Base-by-base conservation (phyloP, 805 yeast species). In the Metschnikowia lunata region DNA sequence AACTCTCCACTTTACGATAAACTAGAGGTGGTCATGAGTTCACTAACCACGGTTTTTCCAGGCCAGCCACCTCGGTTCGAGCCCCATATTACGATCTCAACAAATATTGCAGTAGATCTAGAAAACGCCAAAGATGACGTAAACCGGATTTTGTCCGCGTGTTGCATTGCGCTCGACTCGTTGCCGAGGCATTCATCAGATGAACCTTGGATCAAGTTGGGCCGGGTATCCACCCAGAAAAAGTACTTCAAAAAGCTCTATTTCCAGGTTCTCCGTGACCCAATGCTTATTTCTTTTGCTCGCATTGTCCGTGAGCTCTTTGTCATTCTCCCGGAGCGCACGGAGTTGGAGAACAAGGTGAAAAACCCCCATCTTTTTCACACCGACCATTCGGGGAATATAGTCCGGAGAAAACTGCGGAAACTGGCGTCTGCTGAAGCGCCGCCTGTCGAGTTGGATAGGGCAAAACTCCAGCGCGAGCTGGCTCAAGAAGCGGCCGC, bases 51-150 rank as follows among this genome's bases (percentile, higher is more conserved):
- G 1, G 65, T 85, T n/a, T 84, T 86, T 56, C 85, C 85, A 9
- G 83, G 80, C 40, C 73, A 62, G 43, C 80, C 88, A 1, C 84
- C 85, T 2, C 60, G 56, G 28, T 81, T 85, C 54, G 85, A 79
- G 49, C 95, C 95, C 3, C 95, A 86, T 58, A 72, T 87, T 30
- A 87, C 95, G 1, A 71, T 86, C 26, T 79, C 88, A 2, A 74
- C 88, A n/a, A 75, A 78, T 45, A 66, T 86, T 29, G 66, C 62
- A 1, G 65, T 82, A 26, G 63, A 69, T 45, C 49, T 66, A 47
- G 62, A 59, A 8, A 63, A 67, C 37, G 49, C 62, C 13, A 72
- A 73, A 34, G 77, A 76, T 11, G 87, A 83, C 46, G 83, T 80
- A 1, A 77, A 77, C 48, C 69, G 72, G 29, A 76, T 83, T 8